A percentile compares a stretch with the other conserved stretches of the same genome.
phyloP scores from a whole-genome alignment of 768 basidiomycete genomes.

The Rossbeevera mucosa region DNA sequence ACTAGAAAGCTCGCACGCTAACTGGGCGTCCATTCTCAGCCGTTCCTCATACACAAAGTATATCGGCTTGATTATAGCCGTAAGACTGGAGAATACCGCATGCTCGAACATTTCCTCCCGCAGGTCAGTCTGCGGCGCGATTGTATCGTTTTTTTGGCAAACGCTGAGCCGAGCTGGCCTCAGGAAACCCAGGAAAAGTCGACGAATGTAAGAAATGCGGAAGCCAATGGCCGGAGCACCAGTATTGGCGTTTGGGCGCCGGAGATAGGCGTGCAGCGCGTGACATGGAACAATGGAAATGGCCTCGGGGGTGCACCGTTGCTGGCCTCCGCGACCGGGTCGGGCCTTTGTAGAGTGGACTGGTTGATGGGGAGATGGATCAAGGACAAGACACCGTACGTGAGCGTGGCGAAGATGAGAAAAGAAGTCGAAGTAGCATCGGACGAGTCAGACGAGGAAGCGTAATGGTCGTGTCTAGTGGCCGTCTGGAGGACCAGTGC shows the following conservation, averaged over 20 bases:
- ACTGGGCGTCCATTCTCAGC: constrained; percentile 36
- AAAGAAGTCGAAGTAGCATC: constrained; percentile 47
- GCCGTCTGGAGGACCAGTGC: no score
- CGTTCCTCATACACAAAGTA: constrained; percentile 73
- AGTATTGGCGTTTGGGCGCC: constrained; percentile 73
- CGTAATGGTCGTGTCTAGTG: neutral
- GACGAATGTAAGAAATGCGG: constrained; percentile 28
- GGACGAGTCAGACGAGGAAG: constrained; percentile 32
- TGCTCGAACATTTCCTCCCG: constrained; percentile 84
- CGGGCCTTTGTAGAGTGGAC: constrained; percentile 85
- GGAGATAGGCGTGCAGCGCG: constrained; percentile 72
- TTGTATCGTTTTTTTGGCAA: neutral
- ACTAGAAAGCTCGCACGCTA: neutral
- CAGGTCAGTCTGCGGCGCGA: constrained; percentile 39
- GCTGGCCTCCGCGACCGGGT: constrained; percentile 75
- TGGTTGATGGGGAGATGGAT: constrained; percentile 73
- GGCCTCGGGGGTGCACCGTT: constrained; percentile 57
- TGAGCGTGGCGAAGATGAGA: constrained; percentile 55
- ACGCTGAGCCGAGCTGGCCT: neutral
- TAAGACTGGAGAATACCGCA: constrained; percentile 67
- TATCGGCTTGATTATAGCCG: constrained; percentile 88
- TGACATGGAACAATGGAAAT: constrained; percentile 75
- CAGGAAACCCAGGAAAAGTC: constrained; percentile 46
- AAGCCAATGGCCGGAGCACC: constrained; percentile 18
- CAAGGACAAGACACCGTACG: constrained; percentile 62